Evolutionary conservation across 2,329 filamentous ascomycete genomes (phyloP).

Genomic region (Metarhizium album): DNA sequence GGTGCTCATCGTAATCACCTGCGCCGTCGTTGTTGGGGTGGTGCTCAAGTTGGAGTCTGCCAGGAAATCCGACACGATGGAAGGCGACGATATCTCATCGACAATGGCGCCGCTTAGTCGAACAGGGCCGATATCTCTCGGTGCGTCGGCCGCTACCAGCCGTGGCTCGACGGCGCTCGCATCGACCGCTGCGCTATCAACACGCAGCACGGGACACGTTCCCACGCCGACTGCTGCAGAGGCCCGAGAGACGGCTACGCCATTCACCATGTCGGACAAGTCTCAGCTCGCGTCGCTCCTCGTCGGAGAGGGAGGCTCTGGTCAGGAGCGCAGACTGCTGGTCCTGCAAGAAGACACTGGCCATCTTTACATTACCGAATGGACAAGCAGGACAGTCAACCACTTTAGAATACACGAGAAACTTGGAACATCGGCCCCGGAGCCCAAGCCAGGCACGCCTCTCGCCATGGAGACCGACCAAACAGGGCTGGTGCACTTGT

Average conservation of each 20-base stretch:
- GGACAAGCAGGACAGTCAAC: constrained; percentile 1
- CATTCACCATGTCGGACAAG: constrained; percentile 8
- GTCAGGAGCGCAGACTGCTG: constrained; percentile 8
- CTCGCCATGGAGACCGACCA: constrained; percentile 10
- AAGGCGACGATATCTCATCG: not conserved
- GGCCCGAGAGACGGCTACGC: not conserved
- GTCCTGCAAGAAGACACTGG: constrained; percentile 14
- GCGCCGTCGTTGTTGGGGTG: constrained; percentile 9
- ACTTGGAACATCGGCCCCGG: not conserved
- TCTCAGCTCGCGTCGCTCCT: constrained; percentile 11
- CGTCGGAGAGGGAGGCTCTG: not conserved
- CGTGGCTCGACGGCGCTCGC: not conserved
- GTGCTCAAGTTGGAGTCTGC: constrained; percentile 8
- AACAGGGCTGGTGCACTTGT: constrained; percentile 12
- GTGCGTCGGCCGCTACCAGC: not conserved
- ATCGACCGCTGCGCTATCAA: not conserved
- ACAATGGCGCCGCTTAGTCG: not conserved
- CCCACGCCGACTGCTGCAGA: not conserved
- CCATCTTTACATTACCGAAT: constrained; percentile 11
- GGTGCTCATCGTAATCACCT: constrained; percentile 4
- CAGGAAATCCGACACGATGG: not conserved
- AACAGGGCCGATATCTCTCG: not conserved
- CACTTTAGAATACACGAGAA: constrained; percentile 9
- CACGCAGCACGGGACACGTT: not conserved
- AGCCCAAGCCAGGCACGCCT: constrained; percentile 11